Conservation (phyloP, 225 moss, liverwort and hornwort genomes). For the Pseudisothecium myosuroides region DNA sequence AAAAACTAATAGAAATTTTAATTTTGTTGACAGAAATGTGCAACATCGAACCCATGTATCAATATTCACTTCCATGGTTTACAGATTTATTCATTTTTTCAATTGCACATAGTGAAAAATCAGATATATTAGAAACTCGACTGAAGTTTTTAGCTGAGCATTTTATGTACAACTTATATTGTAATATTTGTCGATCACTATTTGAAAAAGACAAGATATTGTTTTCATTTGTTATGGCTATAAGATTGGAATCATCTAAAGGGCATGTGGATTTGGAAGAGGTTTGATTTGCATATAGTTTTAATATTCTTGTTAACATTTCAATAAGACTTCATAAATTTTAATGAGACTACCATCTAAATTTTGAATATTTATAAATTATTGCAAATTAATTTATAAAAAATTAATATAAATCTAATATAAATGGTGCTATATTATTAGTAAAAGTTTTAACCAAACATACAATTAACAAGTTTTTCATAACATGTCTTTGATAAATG, state of each 20-base stretch:
- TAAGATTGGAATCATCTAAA: constrained; percentile 33
- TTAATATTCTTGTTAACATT: neutral
- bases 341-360: too few species aligned
- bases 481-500: neutral
- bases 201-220: constrained; percentile 87
- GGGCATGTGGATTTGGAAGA: constrained; percentile 57
- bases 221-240: constrained; percentile 62
- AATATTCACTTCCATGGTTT: constrained; percentile 88
- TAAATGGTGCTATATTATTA: too few species aligned
- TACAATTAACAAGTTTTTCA: neutral
- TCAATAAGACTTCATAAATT: too few species aligned
- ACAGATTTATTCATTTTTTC: constrained; percentile 55
- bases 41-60: constrained; percentile 92
- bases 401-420: neutral
- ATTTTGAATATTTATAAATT: neutral
- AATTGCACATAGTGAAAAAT: constrained; percentile 55
- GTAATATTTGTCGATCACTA: constrained; percentile 79
- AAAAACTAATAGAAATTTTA: neutral
- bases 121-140: constrained; percentile 14
- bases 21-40: constrained; percentile 47
- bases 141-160: constrained; percentile 39
- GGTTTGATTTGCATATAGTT: neutral
- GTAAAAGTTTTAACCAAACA: neutral
- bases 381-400: neutral
- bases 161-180: constrained; percentile 74